Percentiles rank a stretch among this genome's conserved stretches.
Evolutionary conservation across 257 asterid species (phyloP).

Genomic region (Ocimum tenuiflorum): DNA sequence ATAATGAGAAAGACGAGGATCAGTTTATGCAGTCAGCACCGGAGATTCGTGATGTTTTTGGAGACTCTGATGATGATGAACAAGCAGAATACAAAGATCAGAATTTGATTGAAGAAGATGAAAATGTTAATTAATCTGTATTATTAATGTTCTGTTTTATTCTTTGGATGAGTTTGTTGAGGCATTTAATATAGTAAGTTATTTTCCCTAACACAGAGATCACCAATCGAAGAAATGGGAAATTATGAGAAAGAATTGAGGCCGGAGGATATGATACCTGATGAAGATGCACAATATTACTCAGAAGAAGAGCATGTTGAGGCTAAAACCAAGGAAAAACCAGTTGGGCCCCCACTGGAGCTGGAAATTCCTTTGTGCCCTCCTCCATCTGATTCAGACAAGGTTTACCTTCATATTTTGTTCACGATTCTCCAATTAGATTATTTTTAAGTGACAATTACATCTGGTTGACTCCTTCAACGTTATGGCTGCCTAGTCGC

Average conservation of each 20-base stretch:
- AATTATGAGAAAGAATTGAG: slow-evolving; percentile 58
- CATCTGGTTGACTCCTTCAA: background rate
- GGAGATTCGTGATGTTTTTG: slow-evolving; percentile 67
- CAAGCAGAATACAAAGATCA: slow-evolving; percentile 38
- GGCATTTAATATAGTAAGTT: slow-evolving; percentile 1
- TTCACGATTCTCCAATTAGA: too few relatives aligned
- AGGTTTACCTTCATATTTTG: slow-evolving; percentile 36
- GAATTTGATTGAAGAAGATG: slow-evolving; percentile 40
- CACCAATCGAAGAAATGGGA: slow-evolving; percentile 65
- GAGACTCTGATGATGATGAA: slow-evolving; percentile 68
- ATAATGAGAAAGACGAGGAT: slow-evolving; percentile 43
- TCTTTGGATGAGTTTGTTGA: background rate
- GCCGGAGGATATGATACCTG: slow-evolving; percentile 84
- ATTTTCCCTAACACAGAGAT: slow-evolving; percentile 37
- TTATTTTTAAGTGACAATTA: too few relatives aligned
- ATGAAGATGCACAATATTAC: slow-evolving; percentile 75
- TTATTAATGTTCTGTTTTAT: background rate
- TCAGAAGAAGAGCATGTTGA: slow-evolving; percentile 86
- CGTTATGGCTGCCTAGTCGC: background rate
- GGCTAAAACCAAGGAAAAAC: slow-evolving; percentile 70
- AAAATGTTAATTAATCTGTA: slow-evolving; percentile 32
- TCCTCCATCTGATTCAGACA: slow-evolving; percentile 74
- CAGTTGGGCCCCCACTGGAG: slow-evolving; percentile 89
- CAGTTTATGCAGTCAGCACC: slow-evolving; percentile 36
- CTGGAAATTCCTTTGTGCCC: slow-evolving; percentile 75